These are phyloP conservation scores for Fomitopsis schrenkii DNA, from an alignment of 1,284 basidiomycete species.

Conservation along the genomic window DNA sequence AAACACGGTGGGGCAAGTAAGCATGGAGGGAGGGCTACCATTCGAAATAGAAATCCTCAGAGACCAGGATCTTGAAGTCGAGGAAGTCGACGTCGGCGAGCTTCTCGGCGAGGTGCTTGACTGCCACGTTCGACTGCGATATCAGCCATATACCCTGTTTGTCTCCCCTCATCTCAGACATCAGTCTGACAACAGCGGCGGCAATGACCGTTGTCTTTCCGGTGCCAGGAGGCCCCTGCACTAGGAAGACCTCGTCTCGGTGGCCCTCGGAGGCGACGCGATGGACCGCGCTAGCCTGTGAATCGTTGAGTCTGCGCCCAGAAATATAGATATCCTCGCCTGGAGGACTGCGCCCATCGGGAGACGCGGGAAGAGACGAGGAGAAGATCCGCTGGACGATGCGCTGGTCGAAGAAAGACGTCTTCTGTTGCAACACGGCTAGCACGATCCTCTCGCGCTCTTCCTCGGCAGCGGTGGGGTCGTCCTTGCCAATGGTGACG, in stretches of 20 bases:
- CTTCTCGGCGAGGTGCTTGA: slow-evolving; percentile 52
- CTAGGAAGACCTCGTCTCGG: slow-evolving; percentile 6
- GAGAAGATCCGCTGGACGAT: slow-evolving; percentile 8
- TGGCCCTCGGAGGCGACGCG: slow-evolving; percentile 6
- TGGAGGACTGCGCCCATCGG: neutral
- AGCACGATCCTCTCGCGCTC: slow-evolving; percentile 9
- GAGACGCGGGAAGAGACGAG: no score
- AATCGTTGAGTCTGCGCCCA: slow-evolving; percentile 11
- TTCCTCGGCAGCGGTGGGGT: neutral
- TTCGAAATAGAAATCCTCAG: slow-evolving; percentile 50
- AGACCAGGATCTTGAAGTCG: slow-evolving; percentile 40
- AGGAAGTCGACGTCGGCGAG: slow-evolving; percentile 31
- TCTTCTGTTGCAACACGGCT: slow-evolving; percentile 2
- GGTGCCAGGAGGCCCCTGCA: slow-evolving; percentile 21
- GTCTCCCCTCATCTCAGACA: slow-evolving; percentile 4
- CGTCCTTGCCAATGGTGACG: no score
- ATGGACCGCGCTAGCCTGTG: slow-evolving; percentile 14
- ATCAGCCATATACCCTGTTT: slow-evolving; percentile 25
- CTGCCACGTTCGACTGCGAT: slow-evolving; percentile 38
- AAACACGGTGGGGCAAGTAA: no score
- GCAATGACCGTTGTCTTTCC: slow-evolving; percentile 35
- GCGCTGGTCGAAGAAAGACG: slow-evolving; percentile 5
- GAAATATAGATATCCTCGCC: slow-evolving; percentile 1
- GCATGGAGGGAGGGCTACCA: slow-evolving; percentile 40
- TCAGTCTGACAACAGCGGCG: slow-evolving; percentile 18